Conservation (phyloP, 768 basidiomycete species). For the Boletus rex-veris region DNA sequence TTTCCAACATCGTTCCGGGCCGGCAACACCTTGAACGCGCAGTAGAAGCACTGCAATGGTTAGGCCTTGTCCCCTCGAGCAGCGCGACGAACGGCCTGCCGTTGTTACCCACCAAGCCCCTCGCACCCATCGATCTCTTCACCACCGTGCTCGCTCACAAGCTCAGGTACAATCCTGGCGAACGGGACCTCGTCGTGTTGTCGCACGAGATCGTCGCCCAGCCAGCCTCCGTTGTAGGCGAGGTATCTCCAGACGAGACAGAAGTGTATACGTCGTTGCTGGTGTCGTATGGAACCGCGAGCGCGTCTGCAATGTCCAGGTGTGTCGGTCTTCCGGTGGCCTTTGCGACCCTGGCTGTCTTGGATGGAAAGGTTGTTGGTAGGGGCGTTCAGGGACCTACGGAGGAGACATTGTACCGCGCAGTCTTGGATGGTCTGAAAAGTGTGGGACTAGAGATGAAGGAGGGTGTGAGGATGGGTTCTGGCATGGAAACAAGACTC, state of each 20-base stretch:
- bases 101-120: conserved; percentile 39
- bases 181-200: conserved; percentile 86
- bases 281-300: conserved; percentile 54
- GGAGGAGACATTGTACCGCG: conserved; percentile 53
- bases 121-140: conserved; percentile 69
- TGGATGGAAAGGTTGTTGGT: conserved; percentile 52
- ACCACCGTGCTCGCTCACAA: conserved; percentile 67
- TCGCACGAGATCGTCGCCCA: conserved; percentile 73
- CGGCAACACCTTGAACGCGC: conserved; percentile 26
- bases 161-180: conserved; percentile 62
- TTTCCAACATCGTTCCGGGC: conserved; percentile 21
- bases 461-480: conserved; percentile 37
- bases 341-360: conserved; percentile 67
- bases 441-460: conserved; percentile 41
- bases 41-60: conserved; percentile 45
- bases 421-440: conserved; percentile 61
- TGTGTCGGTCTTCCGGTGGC: conserved; percentile 89
- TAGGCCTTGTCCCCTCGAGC: conserved; percentile 10
- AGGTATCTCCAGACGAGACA: conserved; percentile 23
- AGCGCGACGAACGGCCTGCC: conserved; percentile 29
- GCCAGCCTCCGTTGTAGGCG: conserved; percentile 7
- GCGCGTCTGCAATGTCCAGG: conserved; percentile 81
- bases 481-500: conserved; percentile 45
- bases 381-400: conserved; percentile 72
- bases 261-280: conserved; percentile 67